Evolutionary conservation across 176 grass and related monocot species (phyloP).

Genomic region (Zizania latifolia): DNA sequence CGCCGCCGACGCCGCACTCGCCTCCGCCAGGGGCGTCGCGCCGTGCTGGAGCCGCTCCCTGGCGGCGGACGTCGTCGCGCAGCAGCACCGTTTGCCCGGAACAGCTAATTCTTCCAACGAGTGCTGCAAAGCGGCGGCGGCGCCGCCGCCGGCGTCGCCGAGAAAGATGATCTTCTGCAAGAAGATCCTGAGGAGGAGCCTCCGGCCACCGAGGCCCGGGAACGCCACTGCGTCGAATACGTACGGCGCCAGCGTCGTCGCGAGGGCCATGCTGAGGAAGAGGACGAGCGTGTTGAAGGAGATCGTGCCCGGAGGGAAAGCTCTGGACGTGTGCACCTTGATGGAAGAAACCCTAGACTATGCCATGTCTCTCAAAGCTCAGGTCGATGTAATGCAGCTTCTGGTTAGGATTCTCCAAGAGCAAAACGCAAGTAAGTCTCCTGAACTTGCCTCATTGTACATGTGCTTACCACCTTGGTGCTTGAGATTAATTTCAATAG

Average conservation of each 20-base stretch:
- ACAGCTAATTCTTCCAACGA: background rate
- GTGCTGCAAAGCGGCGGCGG: background rate
- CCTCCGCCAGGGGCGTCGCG: constrained; percentile 29
- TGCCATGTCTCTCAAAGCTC: constrained; percentile 52
- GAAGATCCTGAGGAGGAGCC: constrained; percentile 23
- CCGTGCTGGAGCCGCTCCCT: constrained; percentile 43
- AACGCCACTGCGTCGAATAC: background rate
- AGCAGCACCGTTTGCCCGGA: background rate
- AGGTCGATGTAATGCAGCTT: constrained; percentile 67
- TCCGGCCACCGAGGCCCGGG: constrained; percentile 20
- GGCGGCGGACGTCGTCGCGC: constrained; percentile 37
- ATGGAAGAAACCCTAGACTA: constrained; percentile 76
- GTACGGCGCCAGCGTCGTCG: constrained; percentile 7
- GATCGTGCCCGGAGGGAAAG: constrained; percentile 59
- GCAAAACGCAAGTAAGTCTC: background rate
- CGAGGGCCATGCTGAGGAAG: constrained; percentile 46
- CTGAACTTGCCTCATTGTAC: background rate
- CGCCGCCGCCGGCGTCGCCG: background rate
- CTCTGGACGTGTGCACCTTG: constrained; percentile 52
- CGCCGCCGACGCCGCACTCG: constrained; percentile 54
- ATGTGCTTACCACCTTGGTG: background rate
- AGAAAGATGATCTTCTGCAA: constrained; percentile 10
- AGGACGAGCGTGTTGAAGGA: constrained; percentile 34
- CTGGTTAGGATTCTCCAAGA: constrained; percentile 46
- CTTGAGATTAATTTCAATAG: background rate